A percentile compares a stretch with the other conserved stretches of the same genome.
phyloP scores from a whole-genome alignment of 2,329 filamentous ascomycete species.

The Chrysoporthe austroafricana region DNA sequence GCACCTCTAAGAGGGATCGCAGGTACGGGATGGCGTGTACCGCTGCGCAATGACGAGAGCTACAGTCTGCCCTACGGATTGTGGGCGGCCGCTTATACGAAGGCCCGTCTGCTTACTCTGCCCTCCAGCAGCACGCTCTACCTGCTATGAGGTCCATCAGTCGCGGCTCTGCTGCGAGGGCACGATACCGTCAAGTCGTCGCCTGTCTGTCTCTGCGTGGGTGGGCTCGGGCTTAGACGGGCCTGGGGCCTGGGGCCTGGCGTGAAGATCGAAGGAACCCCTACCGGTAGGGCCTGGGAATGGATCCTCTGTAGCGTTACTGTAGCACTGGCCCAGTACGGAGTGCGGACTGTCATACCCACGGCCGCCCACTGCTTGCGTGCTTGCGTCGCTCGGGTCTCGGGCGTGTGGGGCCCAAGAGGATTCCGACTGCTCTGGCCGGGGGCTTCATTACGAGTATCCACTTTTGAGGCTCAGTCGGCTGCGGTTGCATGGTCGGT shows the following conservation, averaged over 20 bases:
- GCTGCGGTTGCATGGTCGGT: neutral
- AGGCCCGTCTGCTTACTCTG: too few relatives aligned
- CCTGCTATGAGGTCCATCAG: too few relatives aligned
- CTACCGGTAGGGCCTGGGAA: slow-evolving; percentile 5
- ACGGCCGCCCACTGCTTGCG: slow-evolving; percentile 16
- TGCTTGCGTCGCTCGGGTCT: neutral
- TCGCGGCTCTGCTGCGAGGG: too few relatives aligned
- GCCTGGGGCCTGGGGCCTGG: neutral
- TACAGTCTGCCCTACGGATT: too few relatives aligned
- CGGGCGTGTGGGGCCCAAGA: slow-evolving; percentile 1
- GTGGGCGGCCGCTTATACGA: too few relatives aligned
- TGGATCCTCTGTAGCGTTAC: slow-evolving; percentile 1
- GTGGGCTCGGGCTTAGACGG: neutral
- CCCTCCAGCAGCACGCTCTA: too few relatives aligned
- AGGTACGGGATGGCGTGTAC: too few relatives aligned
- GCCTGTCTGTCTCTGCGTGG: neutral
- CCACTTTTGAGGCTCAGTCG: slow-evolving; percentile 26
- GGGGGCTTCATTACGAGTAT: slow-evolving; percentile 17
- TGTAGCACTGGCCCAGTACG: neutral
- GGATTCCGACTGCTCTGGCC: neutral
- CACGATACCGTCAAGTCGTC: too few relatives aligned
- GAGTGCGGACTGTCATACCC: neutral
- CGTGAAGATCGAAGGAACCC: slow-evolving; percentile 3
- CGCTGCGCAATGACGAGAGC: too few relatives aligned
- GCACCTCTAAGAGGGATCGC: neutral